These are phyloP conservation scores for Aspergillus glaucus DNA, from an alignment of 2,329 filamentous ascomycete species.

Conservation along the genomic window DNA sequence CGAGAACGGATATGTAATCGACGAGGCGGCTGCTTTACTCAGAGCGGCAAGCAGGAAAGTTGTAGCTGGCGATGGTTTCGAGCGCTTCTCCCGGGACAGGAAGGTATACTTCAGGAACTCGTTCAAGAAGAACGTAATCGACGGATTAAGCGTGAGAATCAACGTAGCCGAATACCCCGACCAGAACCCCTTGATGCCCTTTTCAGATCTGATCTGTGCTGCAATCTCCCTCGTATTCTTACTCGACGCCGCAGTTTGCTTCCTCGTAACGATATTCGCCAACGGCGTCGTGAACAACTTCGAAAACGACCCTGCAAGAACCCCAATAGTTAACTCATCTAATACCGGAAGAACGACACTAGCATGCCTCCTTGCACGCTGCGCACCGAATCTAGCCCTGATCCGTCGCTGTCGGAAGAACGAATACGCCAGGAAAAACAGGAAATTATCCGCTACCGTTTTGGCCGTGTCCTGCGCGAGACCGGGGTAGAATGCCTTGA, in stretches of 20 bases:
- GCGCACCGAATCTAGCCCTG: conserved; percentile 23
- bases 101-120: conserved; percentile 60
- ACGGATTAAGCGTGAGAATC: conserved; percentile 76
- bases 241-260: conserved; percentile 58
- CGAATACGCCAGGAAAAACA: conserved; percentile 80
- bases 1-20: conserved; percentile 77
- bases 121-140: conserved; percentile 78
- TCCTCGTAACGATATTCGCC: conserved; percentile 73
- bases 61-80: conserved; percentile 47
- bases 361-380: conserved; percentile 16
- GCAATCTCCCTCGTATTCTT: conserved; percentile 53
- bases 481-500: conserved; percentile 65
- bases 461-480: conserved; percentile 60
- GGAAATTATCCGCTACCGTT: conserved; percentile 67
- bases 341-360: conserved; percentile 49
- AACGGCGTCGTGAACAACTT: conserved; percentile 74
- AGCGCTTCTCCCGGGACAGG: conserved; percentile 48
- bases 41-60: conserved; percentile 66
- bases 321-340: conserved; percentile 68
- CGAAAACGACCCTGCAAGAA: conserved; percentile 64
- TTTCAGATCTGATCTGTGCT: conserved; percentile 58
- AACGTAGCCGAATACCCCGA: conserved; percentile 77
- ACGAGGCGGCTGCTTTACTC: conserved; percentile 71
- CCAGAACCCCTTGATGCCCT: conserved; percentile 73
- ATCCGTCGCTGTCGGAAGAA: conserved; percentile 45